Base-by-base conservation (phyloP, 345 rosid species). In the Atalantia buxifolia region DNA sequence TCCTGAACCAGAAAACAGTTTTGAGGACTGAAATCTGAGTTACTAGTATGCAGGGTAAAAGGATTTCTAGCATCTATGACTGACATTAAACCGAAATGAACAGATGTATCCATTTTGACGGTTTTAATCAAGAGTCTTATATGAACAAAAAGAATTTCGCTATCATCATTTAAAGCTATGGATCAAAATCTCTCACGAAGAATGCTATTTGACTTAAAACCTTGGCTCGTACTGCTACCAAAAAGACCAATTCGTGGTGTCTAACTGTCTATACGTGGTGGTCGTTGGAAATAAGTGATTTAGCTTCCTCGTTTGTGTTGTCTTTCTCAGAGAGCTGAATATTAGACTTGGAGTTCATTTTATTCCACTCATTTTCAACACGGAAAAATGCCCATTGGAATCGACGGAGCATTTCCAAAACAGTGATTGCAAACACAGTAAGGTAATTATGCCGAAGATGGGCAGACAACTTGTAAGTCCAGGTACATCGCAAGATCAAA, bases 351-450 rank as follows among this genome's bases (percentile, higher is more conserved):
- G 89, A 75, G 82, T 82, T 94, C 86, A 89, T 89, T 78, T 90
- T 92, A 73, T 90, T 89, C 98, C 95, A 93, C 79, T 94, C 94
- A 8, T 94, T 97, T 78, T 94, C 98, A 2, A 97, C 90, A 2
- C 98, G 97, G 85, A 97, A 97, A 81, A 97, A 97, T 38, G 90
- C 89, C 98, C 98, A 97, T 66, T 93, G 99, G 84, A 97, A 94
- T 4, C 98, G 87, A 2, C 98, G 88, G 84, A 90, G 75, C 16
- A 93, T 92, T 91, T 96, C 99, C 87, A 92, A 80, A 16, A 89
- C 87, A n/a, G 92, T 80, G 76, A 97, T 93, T 31, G 92, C 40
- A 71, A 97, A 97, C 63, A 94, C 87, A 0, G 97, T 97, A 8
- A 88, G 88, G 84, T 97, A 93, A 78, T 97, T 97, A 73, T 93